phyloP scores from a whole-genome alignment of 2,329 filamentous ascomycete genomes.

The Colletotrichum viniferum region DNA sequence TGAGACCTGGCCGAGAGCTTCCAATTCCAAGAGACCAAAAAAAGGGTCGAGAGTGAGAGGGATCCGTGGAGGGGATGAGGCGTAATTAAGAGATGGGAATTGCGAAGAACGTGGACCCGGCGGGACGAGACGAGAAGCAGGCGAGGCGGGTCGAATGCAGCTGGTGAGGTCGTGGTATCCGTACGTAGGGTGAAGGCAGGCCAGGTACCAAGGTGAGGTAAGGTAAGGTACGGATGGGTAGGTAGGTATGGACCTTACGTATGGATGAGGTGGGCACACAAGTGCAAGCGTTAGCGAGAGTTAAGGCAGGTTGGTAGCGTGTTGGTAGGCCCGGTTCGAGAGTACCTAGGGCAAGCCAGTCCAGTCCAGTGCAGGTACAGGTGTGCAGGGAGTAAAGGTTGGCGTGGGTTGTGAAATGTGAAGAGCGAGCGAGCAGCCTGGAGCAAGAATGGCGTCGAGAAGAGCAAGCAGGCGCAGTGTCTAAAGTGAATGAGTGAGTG shows the following conservation, averaged over 20 bases:
- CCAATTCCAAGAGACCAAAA: neutral
- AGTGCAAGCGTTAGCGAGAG: neutral
- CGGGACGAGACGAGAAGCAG: neutral
- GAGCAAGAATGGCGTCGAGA: neutral
- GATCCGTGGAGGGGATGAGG: neutral
- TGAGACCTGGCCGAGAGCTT: neutral
- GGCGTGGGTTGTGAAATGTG: neutral
- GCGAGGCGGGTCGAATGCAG: neutral
- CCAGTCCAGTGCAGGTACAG: neutral
- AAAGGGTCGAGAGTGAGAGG: neutral
- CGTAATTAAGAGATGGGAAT: slow-evolving; percentile 7
- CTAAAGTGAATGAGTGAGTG: neutral
- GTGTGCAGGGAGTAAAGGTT: neutral
- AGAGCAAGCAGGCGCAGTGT: neutral
- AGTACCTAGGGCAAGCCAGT: neutral
- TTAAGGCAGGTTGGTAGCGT: neutral
- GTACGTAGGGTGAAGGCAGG: neutral
- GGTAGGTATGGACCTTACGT: neutral
- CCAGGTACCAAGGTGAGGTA: neutral
- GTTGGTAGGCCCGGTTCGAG: neutral
- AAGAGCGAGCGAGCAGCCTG: neutral
- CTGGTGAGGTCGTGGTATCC: neutral
- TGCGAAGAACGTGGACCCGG: neutral
- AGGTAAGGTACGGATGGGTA: neutral
- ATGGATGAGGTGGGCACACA: neutral